These are phyloP conservation scores for Penicillium psychrofluorescens DNA, from an alignment of 495 filamentous ascomycete genomes.

Conservation along the genomic window DNA sequence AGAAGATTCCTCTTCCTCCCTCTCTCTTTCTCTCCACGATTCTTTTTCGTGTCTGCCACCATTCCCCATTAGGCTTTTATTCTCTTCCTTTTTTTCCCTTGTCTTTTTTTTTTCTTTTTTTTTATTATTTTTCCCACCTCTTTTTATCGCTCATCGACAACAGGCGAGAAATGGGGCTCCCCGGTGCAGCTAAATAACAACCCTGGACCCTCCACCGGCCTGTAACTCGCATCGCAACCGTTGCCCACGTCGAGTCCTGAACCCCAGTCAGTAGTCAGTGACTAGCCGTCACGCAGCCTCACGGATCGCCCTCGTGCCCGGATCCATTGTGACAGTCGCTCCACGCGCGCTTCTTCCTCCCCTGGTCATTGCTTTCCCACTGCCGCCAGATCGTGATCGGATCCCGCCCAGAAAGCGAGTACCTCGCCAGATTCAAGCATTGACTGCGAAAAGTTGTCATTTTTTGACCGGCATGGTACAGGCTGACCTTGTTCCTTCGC, in stretches of 20 bases:
- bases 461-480: slow-evolving; percentile 43
- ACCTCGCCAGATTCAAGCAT: slow-evolving; percentile 7
- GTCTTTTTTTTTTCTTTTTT: slow-evolving; percentile 8
- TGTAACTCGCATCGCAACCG: slow-evolving; percentile 7
- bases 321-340: slow-evolving; percentile 4
- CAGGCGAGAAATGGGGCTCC: slow-evolving; percentile 24
- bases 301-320: slow-evolving; percentile 7
- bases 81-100: slow-evolving; percentile 11
- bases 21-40: slow-evolving; percentile 2
- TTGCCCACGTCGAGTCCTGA: slow-evolving; percentile 25
- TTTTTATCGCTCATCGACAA: slow-evolving; percentile 3
- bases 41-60: slow-evolving; percentile 4
- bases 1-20: neutral
- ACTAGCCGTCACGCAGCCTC: slow-evolving; percentile 11
- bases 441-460: slow-evolving; percentile 18
- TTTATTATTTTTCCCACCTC: slow-evolving; percentile 4
- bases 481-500: slow-evolving; percentile 35
- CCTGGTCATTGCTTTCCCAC: slow-evolving; percentile 3
- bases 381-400: neutral
- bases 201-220: slow-evolving; percentile 38
- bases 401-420: too few relatives aligned
- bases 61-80: slow-evolving; percentile 3
- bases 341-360: slow-evolving; percentile 11
- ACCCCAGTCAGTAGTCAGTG: slow-evolving; percentile 22
- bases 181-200: slow-evolving; percentile 39